A percentile compares a stretch with the other conserved stretches of the same genome.
These are phyloP conservation scores for Dothideomycetes sp. DNA, from an alignment of 2,329 filamentous ascomycete genomes.

Conservation along the genomic window DNA sequence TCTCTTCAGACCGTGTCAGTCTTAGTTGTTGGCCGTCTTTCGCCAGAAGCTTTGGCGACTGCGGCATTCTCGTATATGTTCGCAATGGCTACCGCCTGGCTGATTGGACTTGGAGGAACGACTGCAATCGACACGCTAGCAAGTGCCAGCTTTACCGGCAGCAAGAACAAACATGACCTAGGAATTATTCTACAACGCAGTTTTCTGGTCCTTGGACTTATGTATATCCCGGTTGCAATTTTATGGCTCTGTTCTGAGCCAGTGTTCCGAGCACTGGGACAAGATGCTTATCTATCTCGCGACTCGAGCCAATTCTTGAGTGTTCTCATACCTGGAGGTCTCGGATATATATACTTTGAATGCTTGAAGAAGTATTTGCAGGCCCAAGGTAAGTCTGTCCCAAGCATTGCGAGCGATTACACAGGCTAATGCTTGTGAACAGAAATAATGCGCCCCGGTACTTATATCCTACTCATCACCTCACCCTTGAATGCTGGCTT, in stretches of 20 bases:
- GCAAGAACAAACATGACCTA: constrained; percentile 65
- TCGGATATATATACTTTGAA: constrained; percentile 85
- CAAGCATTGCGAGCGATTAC: too few species aligned
- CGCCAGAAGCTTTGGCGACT: constrained; percentile 67
- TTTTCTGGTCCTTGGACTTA: constrained; percentile 57
- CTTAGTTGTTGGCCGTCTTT: constrained; percentile 67
- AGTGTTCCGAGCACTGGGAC: constrained; percentile 62
- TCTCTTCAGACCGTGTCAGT: constrained; percentile 75
- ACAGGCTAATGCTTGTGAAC: neutral
- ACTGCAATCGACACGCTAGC: constrained; percentile 79
- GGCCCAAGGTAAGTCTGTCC: constrained; percentile 41
- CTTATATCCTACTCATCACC: constrained; percentile 50
- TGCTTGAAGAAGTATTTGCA: constrained; percentile 55
- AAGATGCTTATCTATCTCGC: constrained; percentile 65
- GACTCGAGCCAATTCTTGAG: constrained; percentile 64
- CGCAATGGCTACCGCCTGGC: constrained; percentile 78
- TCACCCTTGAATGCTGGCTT: constrained; percentile 48
- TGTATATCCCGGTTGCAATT: constrained; percentile 62
- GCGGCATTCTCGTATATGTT: constrained; percentile 92
- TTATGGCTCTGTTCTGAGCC: constrained; percentile 67
- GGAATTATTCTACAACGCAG: constrained; percentile 69
- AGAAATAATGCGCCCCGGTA: constrained; percentile 55
- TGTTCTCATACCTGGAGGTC: constrained; percentile 64
- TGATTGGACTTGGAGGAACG: constrained; percentile 74
- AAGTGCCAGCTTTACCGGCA: constrained; percentile 72